Evolutionary conservation across 352 stramenopile genomes (phyloP), one percentile per base, ranked within the genome.

Genomic region (Pythium folliculosum): DNA sequence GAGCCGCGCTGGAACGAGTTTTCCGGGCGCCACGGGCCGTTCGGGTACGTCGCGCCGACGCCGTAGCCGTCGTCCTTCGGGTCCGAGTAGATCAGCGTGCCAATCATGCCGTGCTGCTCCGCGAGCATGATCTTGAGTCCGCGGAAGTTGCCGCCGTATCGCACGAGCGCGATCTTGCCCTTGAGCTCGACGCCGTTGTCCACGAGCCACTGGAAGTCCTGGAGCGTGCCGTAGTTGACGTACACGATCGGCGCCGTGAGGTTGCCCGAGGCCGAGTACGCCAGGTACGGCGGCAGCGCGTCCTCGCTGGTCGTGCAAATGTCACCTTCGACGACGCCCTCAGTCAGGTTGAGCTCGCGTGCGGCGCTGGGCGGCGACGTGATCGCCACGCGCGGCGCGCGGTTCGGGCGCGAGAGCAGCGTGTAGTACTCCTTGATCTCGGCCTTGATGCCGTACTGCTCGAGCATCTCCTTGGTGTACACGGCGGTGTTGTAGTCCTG

Each of bases 71-170:
- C 91, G 35, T 97, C 81, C 19, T 75, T 48, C 6, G 91, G 90
- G 64, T 97, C 91, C 38, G 81, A 94, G 69, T 96, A 97, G 65
- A 97, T 96, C 1, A 97, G 67, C 27, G 88, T 81, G 27, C 79
- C 91, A 5, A 76, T 63, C 63, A 92, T 93, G 16, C 85, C 82
- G 37, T 88, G 81, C 23, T 79, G 50, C 69, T 97, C 79, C 0
- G 90, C 87, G 49, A 93, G 81, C 78, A 94, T 89, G 12, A 96
- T 86, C 58, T 95, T 95, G 12, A 92, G 71, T 12, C 83, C 81
- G 52, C 85, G 83, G 63, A 90, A 90, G 60, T 83, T 85, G 45
- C 72, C 61, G 55, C 90, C 90, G 63, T 97, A 97, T 19, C 91
- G 78, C 30, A 90, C 75, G 1, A 97, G 55, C 6, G 93, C 91